Evolutionary conservation across 345 rosid species (phyloP), one percentile per base, ranked within the genome.

Genomic region (Acer negundo): DNA sequence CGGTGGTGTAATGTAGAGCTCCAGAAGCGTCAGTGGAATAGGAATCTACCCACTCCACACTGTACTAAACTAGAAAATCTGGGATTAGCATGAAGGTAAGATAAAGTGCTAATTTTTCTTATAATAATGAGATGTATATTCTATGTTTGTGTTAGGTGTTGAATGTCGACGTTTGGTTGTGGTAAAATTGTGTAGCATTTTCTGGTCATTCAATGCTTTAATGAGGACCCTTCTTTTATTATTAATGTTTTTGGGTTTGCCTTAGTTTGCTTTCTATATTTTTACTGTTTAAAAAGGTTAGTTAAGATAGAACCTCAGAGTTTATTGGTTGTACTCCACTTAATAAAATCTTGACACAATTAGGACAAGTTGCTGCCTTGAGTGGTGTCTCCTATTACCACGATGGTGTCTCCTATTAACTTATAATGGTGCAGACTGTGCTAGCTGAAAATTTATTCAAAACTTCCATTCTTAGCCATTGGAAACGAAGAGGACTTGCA

Each of bases 1-100:
- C 92, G 94, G 63, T 85, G 87, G 38, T 93, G 98, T 81, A 89
- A 91, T 8, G 49, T 89, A 31, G 98, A 95, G 83, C 79, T 83
- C 79, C 97, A 91, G 82, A 92, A 87, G 83, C 90, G 89, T 61
- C 89, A 83, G 19, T 95, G 97, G 97, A 93, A 80, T 86, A 91
- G 73, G 86, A 87, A 89, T 79, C 64, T 91, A 81, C 97, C 92
- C 10, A 89, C 90, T 49, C 97, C 97, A 62, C 86, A 84, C 87
- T 95, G 98, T 78, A 78, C 80, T 67, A 92, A 90, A 81, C 92
- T 95, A 70, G 90, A 80, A 10, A 85, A 77, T 78, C 89, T 90
- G 24, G 93, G 90, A 61, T 73, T 83, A 44, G 90, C 90, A 74
- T 89, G 87, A 81, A 84, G 94, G 93, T 89, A 82, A 76, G 63